phyloP scores from a whole-genome alignment of 176 grass and related monocot genomes.

The Poa annua region DNA sequence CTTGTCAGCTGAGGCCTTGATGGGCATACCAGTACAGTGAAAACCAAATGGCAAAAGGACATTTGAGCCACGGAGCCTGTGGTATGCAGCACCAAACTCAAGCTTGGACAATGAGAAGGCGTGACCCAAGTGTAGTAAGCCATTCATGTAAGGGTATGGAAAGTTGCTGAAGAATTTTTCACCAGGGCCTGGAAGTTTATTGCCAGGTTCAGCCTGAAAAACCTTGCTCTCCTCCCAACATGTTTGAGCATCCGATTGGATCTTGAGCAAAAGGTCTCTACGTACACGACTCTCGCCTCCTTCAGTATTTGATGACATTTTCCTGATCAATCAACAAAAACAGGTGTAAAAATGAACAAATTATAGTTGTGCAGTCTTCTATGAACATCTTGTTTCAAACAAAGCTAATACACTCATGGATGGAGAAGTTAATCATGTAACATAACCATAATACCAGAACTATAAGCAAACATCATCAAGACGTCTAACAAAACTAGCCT shows the following conservation, averaged over 20 bases:
- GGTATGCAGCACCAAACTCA: conserved; percentile 76
- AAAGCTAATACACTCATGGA: not conserved
- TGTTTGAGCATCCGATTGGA: conserved; percentile 46
- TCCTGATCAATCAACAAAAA: conserved; percentile 33
- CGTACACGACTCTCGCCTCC: conserved; percentile 51
- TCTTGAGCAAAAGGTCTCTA: conserved; percentile 56
- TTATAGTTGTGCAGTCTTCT: not conserved
- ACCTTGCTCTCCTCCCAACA: conserved; percentile 61
- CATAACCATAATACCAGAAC: not conserved
- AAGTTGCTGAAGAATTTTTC: conserved; percentile 87
- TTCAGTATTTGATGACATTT: conserved; percentile 54
- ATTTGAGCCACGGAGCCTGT: conserved; percentile 65
- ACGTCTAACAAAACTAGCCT: not conserved
- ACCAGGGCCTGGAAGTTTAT: conserved; percentile 34
- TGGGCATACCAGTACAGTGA: conserved; percentile 83
- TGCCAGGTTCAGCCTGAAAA: conserved; percentile 61
- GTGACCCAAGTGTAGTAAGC: conserved; percentile 70
- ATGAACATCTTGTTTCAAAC: not conserved
- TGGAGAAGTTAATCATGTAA: not conserved
- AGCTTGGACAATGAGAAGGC: conserved; percentile 77
- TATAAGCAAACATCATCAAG: not conserved
- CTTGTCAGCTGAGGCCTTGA: conserved; percentile 82
- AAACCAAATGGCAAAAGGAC: conserved; percentile 75
- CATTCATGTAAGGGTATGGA: conserved; percentile 88
- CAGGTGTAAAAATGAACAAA: conserved; percentile 2